These are phyloP conservation scores for Globisporangium ultimum DNA, from an alignment of 352 stramenopile species.

Conservation along the genomic window DNA sequence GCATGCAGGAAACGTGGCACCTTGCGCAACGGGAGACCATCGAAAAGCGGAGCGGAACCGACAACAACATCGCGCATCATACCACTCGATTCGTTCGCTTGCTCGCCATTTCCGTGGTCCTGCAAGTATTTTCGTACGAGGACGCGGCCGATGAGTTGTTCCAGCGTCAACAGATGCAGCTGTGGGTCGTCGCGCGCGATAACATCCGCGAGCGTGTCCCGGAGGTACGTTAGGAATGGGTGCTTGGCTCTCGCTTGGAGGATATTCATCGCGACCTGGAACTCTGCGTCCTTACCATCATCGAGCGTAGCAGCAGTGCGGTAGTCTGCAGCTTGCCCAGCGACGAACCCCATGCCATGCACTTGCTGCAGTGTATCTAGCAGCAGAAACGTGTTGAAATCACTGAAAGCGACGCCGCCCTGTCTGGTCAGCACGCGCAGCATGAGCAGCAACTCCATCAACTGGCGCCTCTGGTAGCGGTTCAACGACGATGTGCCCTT, in stretches of 20 bases:
- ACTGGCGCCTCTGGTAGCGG: conserved; percentile 20
- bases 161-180: conserved; percentile 24
- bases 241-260: conserved; percentile 29
- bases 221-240: conserved; percentile 25
- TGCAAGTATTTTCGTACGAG: conserved; percentile 20
- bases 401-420: conserved; percentile 34
- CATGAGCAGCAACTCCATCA: conserved; percentile 36
- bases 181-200: conserved; percentile 19
- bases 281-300: not conserved
- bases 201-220: conserved; percentile 22
- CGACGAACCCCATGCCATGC: conserved; percentile 15
- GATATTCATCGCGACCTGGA: conserved; percentile 25
- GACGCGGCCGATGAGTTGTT: conserved; percentile 25
- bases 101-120: conserved; percentile 2
- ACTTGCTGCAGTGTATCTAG: conserved; percentile 4
- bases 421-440: conserved; percentile 30
- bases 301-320: too few species aligned
- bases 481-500: conserved; percentile 5
- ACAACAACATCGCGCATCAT: conserved; percentile 15
- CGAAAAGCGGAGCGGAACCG: conserved; percentile 19
- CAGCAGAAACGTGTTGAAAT: conserved; percentile 47
- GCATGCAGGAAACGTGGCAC: conserved; percentile 19
- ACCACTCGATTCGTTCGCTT: not conserved
- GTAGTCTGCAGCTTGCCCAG: conserved; percentile 11
- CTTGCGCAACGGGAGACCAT: conserved; percentile 7